These are phyloP conservation scores for Leccinum uliginosum DNA, from an alignment of 768 basidiomycete genomes.

Conservation along the genomic window DNA sequence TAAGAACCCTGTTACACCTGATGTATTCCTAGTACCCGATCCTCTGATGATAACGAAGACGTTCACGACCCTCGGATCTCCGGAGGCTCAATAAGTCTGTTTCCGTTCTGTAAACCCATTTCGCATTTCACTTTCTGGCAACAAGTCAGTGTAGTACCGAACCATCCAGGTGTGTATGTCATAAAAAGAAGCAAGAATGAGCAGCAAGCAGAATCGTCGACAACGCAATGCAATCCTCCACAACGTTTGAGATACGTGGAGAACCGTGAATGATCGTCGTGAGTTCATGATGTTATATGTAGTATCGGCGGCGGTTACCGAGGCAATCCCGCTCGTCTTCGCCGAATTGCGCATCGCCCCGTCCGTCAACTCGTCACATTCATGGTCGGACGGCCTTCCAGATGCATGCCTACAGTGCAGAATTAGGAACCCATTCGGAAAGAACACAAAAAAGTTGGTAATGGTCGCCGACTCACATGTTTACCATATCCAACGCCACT, in stretches of 20 bases:
- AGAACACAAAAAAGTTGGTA: background rate
- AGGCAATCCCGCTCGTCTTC: background rate
- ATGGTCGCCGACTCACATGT: conserved; percentile 47
- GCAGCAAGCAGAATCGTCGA: background rate
- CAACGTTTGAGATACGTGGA: background rate
- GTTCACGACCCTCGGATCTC: background rate
- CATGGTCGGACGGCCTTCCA: conserved; percentile 27
- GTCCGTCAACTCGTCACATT: background rate
- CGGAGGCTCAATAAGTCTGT: background rate
- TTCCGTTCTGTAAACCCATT: background rate
- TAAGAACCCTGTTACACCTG: too few relatives aligned
- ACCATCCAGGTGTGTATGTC: background rate
- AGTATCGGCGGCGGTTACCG: background rate
- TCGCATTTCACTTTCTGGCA: background rate
- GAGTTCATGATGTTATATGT: background rate
- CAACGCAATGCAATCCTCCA: background rate
- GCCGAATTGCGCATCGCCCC: background rate
- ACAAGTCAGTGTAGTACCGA: background rate
- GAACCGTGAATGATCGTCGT: background rate
- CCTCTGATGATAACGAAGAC: too few relatives aligned
- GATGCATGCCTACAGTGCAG: conserved; percentile 25
- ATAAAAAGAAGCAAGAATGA: background rate
- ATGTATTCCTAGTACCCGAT: too few relatives aligned
- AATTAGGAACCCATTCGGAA: background rate
- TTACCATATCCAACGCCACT: conserved; percentile 59